Percentiles rank a stretch among this genome's conserved stretches.
phyloP scores from a whole-genome alignment of 768 basidiomycete genomes.

The Sporobolomyces roseus region DNA sequence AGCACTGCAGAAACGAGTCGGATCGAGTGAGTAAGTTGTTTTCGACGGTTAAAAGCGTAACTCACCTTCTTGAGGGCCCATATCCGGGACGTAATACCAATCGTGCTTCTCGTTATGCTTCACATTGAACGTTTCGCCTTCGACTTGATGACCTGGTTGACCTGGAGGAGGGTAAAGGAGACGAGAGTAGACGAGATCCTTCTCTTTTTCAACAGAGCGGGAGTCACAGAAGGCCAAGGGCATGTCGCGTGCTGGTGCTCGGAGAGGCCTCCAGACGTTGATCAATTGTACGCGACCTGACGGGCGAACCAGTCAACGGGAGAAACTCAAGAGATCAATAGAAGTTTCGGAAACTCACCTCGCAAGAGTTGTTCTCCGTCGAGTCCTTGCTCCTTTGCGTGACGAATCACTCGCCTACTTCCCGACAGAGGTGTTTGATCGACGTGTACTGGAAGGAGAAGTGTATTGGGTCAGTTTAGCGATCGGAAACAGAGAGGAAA shows the following conservation, averaged over 20 bases:
- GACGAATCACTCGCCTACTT: constrained; percentile 50
- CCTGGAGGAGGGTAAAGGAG: constrained; percentile 31
- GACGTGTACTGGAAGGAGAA: constrained; percentile 54
- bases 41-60: not conserved
- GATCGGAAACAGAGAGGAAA: too few species aligned
- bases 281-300: constrained; percentile 32
- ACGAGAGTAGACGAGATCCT: constrained; percentile 16
- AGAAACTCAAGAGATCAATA: not conserved
- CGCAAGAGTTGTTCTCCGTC: constrained; percentile 53
- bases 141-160: constrained; percentile 9
- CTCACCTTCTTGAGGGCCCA: constrained; percentile 32
- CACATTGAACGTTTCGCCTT: constrained; percentile 29
- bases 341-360: constrained; percentile 2
- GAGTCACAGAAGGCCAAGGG: constrained; percentile 34
- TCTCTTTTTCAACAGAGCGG: constrained; percentile 7
- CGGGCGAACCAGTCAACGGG: not conserved
- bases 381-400: constrained; percentile 47
- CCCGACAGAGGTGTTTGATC: constrained; percentile 53
- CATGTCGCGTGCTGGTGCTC: constrained; percentile 28
- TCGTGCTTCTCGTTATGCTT: constrained; percentile 1
- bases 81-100: constrained; percentile 36
- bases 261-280: constrained; percentile 39
- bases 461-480: too few species aligned
- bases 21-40: too few species aligned
- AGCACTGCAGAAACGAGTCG: not conserved